Base-by-base conservation (phyloP, 306 rosid species). In the Lathyrus oleraceus region DNA sequence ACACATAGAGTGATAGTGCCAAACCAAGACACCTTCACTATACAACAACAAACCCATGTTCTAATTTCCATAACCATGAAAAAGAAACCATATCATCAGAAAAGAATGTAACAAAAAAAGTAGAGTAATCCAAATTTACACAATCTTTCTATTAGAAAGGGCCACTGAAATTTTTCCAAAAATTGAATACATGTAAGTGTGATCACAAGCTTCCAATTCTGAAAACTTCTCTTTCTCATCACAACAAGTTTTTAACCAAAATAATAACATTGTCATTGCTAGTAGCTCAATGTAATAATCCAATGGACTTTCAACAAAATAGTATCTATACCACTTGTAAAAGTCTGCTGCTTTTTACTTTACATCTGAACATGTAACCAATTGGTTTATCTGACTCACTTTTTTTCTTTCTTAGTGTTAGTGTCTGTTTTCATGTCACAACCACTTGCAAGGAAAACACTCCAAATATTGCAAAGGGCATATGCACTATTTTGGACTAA, bases 181-280 rank as follows among this genome's bases (percentile, higher is more conserved):
- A 57, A 47, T 73, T 67, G 36, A 13, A 63, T 35, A 4, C 38
- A 63, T 56, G 61, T 48, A 63, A 57, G 45, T 58, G 47, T 57
- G 48, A 7, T 48, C 23, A 56, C 66, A 61, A 68, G 35, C 52
- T 77, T 73, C 76, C 82, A 68, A 71, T 77, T 19, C 76, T 49
- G 10, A 77, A 69, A 68, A 60, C 53, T 56, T 62, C 35, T 10
- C 83, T 71, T 82, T 78, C 67, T 67, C 49, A 0, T 57, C 38
- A 13, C 70, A 71, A 75, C 81, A 74, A 44, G 1, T 58, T 65
- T 58, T 82, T 78, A 78, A 65, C 86, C 76, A 70, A 64, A 82
- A 59, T 38, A 5, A 16, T 35, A 35, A 35, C 39, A 35, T 35
- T 35, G 39, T 35, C 42, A 70, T 70, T 51, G 62, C 58, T 61